Conservation (phyloP, 768 basidiomycete genomes). For the Sutorius australiensis region DNA sequence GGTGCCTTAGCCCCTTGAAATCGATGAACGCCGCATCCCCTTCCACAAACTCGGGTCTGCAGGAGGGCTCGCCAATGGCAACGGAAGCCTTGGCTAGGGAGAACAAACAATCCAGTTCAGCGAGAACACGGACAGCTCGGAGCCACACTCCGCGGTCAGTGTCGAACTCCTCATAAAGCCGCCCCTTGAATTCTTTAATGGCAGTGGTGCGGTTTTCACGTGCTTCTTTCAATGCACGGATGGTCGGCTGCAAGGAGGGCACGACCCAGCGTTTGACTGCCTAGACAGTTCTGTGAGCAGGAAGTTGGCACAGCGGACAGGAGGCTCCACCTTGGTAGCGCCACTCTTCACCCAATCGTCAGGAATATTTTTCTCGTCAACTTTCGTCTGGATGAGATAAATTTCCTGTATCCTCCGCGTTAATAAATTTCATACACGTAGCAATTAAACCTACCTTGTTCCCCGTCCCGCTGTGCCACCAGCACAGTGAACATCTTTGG, state of each 20-base stretch:
- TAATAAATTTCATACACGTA: not conserved
- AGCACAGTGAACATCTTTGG: slow-evolving; percentile 46
- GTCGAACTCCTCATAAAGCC: slow-evolving; percentile 79
- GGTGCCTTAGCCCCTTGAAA: slow-evolving; percentile 88
- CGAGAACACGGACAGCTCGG: slow-evolving; percentile 77
- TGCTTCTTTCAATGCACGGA: slow-evolving; percentile 88
- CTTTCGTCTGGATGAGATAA: slow-evolving; percentile 76
- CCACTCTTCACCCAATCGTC: slow-evolving; percentile 78
- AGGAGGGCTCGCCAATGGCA: slow-evolving; percentile 92
- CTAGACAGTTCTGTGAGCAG: slow-evolving; percentile 34
- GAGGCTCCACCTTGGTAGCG: slow-evolving; percentile 67
- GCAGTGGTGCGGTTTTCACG: slow-evolving; percentile 79
- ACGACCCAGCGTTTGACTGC: slow-evolving; percentile 74
- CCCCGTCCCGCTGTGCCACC: slow-evolving; percentile 78
- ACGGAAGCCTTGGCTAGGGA: slow-evolving; percentile 84
- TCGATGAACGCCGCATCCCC: slow-evolving; percentile 77
- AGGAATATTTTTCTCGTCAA: slow-evolving; percentile 61
- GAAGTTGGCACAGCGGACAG: not conserved
- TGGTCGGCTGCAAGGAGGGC: slow-evolving; percentile 61
- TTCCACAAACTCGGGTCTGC: slow-evolving; percentile 85
- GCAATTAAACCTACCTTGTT: slow-evolving; percentile 55
- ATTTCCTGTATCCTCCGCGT: slow-evolving; percentile 62
- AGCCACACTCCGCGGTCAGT: slow-evolving; percentile 77
- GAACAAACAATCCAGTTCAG: slow-evolving; percentile 95
- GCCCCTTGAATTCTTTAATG: slow-evolving; percentile 79